Evolutionary conservation across 2,329 filamentous ascomycete species (phyloP), one percentile per base, ranked within the genome.

Genomic region (Chaetomium olivaceum): DNA sequence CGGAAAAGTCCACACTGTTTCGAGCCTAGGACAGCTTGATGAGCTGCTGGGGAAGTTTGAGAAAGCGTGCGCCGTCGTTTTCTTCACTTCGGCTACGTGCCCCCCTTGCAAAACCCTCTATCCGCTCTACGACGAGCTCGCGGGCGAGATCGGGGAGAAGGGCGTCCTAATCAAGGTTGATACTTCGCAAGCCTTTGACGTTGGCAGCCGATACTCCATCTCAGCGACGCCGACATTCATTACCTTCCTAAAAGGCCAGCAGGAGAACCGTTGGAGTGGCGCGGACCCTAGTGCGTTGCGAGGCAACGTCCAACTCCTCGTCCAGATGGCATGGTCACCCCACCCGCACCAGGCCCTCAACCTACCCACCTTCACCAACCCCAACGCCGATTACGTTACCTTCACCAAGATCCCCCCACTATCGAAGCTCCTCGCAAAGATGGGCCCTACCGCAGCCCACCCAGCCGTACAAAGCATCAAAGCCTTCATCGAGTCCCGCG

Each of bases 11-110:
- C 84, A 85, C 65, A 84, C 85, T 64, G 84, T 89, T 8, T 85
- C 82, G 29, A 87, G 80, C 25, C 76, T 89, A 4, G 76, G 78
- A 5, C 85, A 89, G 31, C 78, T 95, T 1, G 83, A 92, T 46
- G 79, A 79, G 21, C 78, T 89, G 1, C 80, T 95, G 6, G 75
- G 79, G 0, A 79, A 80, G 1, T 90, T 91, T 0, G 82, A 82
- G 31, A 81, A 84, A 5, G 88, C 90, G 0, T 92, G 89, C 67
- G 91, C 91, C 0, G 86, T 94, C 46, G 84, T 97, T 64, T 97
- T 97, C 81, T 98, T 98, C 79, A 97, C 94, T 0, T 96, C 92
- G 3, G 86, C 90, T 2, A 95, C 89, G 2, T 97, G 93, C 74
- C 85, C 87, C 0, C 93, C 93, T 0, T 97, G 94, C 83, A 94